Evolutionary conservation across 331 rosid genomes (phyloP), one percentile per base, ranked within the genome.

Genomic region (Cucumis variabilis): DNA sequence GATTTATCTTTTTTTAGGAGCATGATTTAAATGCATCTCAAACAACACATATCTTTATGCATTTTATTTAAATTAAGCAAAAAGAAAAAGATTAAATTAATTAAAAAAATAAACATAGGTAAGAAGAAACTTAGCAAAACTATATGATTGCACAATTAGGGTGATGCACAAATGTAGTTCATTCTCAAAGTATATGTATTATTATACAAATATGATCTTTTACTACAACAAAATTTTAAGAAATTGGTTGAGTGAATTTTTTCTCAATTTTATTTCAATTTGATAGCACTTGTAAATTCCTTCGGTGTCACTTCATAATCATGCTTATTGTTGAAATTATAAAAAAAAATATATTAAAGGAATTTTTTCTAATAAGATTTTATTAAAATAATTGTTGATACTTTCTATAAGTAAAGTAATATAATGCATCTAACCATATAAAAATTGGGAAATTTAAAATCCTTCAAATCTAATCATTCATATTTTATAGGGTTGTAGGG

Each of bases 391-490:
- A 14, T 77, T n/a, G n/a, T 28, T n/a, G 83, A 48, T n/a, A n/a
- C n/a, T n/a, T n/a, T 79, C 68, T 79, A 27, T 79, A 79, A 8
- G 68, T 53, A 79, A 80, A 80, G 84, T n/a, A n/a, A n/a, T n/a
- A n/a, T 25, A 58, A 58, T 58, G 10, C 19, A 55, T 48, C 46
- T 27, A 80, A 55, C 84, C 5, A 80, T 25, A 53, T 80, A 53
- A 15, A 27, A 62, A 46, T 5, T 0, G 6, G 11, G 12, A 55
- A 53, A 44, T 0, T 58, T 58, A 17, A 17, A 58, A 58, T 37
- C 60, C 68, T 16, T 28, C 23, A 1, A 53, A 80, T 80, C 69
- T 6, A 50, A 51, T 53, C 68, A 80, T 80, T 80, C 69, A 80
- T 80, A 80, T 80, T 65, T 25, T 80, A 80, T 80, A 80, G 83